A percentile compares a stretch with the other conserved stretches of the same genome.
Evolutionary conservation across 371 early-diverging fungal genomes (phyloP).

Genomic region (Batrachochytrium dendrobatidis): DNA sequence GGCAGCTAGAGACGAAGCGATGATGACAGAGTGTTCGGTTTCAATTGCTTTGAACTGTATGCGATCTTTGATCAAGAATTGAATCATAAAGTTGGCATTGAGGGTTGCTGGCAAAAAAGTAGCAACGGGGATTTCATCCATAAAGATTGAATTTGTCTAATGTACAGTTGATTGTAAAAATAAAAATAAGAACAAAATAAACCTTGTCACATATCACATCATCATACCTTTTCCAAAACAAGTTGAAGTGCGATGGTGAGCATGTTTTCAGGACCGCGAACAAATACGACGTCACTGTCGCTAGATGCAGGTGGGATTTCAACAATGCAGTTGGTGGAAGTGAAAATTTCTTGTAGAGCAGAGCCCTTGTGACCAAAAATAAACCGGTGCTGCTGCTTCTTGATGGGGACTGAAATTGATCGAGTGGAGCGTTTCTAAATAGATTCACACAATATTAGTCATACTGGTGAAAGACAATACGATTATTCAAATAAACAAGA

Average conservation of each 20-base stretch:
- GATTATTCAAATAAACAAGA: background rate
- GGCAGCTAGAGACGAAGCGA: constrained; percentile 10
- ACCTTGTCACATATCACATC: constrained; percentile 40
- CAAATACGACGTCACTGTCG: constrained; percentile 62
- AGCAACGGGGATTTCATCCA: constrained; percentile 35
- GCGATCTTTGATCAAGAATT: constrained; percentile 35
- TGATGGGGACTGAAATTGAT: constrained; percentile 58
- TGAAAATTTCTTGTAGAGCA: constrained; percentile 68
- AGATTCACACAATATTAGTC: background rate
- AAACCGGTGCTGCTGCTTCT: constrained; percentile 86
- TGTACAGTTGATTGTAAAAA: constrained; percentile 14
- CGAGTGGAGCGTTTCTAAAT: constrained; percentile 49
- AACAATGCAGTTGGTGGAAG: constrained; percentile 74
- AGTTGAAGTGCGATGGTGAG: constrained; percentile 59
- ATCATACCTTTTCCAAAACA: constrained; percentile 77
- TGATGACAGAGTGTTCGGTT: constrained; percentile 25
- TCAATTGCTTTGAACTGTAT: constrained; percentile 33
- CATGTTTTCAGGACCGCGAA: constrained; percentile 70
- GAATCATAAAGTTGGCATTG: constrained; percentile 26
- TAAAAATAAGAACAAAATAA: background rate
- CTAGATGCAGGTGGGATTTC: constrained; percentile 64
- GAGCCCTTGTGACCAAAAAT: constrained; percentile 77
- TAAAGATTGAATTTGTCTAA: constrained; percentile 28
- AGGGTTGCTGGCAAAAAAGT: constrained; percentile 17
- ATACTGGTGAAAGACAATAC: constrained; percentile 9